These are phyloP conservation scores for Galerina sulciceps DNA, from an alignment of 768 basidiomycete species.

Conservation along the genomic window DNA sequence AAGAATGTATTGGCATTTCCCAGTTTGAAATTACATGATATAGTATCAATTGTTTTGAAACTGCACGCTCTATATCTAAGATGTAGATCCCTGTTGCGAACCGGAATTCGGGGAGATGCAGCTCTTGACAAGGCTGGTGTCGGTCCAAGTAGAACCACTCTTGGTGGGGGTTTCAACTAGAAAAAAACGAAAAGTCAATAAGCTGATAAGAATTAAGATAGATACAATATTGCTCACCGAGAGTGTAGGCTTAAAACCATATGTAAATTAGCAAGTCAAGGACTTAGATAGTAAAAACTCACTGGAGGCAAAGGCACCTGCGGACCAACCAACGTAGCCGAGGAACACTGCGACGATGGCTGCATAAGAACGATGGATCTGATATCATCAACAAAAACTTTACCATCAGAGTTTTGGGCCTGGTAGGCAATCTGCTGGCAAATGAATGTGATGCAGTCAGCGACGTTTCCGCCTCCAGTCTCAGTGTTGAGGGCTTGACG, in stretches of 20 bases:
- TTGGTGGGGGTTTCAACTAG: slow-evolving; percentile 5
- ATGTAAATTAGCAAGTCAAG: background rate
- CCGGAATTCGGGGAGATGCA: slow-evolving; percentile 1
- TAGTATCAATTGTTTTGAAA: too few species aligned
- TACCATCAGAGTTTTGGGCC: slow-evolving; percentile 50
- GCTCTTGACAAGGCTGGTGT: background rate
- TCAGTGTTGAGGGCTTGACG: slow-evolving; percentile 64
- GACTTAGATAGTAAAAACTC: background rate
- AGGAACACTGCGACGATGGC: slow-evolving; percentile 40
- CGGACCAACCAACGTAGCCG: slow-evolving; percentile 64
- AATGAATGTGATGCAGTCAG: slow-evolving; percentile 48
- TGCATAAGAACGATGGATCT: background rate
- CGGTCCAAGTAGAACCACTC: slow-evolving; percentile 4
- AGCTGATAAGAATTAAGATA: background rate
- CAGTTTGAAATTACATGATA: too few species aligned
- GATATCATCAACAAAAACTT: background rate
- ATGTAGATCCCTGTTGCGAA: slow-evolving; percentile 3
- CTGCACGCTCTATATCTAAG: too few species aligned
- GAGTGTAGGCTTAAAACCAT: background rate
- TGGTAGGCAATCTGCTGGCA: slow-evolving; percentile 51
- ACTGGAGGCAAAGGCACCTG: slow-evolving; percentile 53
- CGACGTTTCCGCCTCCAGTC: slow-evolving; percentile 60
- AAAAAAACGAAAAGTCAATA: background rate
- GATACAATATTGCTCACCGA: background rate
- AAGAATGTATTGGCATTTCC: too few species aligned